phyloP scores from a whole-genome alignment of 2,329 filamentous ascomycete genomes.

The Scedosporium boydii region DNA sequence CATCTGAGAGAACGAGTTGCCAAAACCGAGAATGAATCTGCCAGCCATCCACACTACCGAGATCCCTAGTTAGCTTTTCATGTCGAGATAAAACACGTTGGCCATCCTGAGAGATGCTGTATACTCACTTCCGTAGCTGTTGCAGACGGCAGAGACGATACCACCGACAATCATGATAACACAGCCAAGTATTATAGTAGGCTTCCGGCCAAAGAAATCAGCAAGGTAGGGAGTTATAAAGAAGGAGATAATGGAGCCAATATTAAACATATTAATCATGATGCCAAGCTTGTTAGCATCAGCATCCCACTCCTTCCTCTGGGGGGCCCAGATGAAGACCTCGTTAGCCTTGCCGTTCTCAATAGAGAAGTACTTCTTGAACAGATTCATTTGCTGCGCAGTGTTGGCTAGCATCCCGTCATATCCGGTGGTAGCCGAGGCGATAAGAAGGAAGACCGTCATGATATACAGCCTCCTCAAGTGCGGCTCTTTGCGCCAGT shows the following conservation, averaged over 20 bases:
- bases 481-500: conserved; percentile 47
- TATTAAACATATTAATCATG: conserved; percentile 42
- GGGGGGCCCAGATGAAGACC: conserved; percentile 5
- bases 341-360: conserved; percentile 14
- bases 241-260: conserved; percentile 37
- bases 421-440: conserved; percentile 52
- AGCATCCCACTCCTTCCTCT: background rate
- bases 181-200: conserved; percentile 33
- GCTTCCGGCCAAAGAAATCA: conserved; percentile 31
- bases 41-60: conserved; percentile 29
- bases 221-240: conserved; percentile 36
- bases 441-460: conserved; percentile 44
- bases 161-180: conserved; percentile 36
- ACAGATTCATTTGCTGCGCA: conserved; percentile 45
- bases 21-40: conserved; percentile 44
- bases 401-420: conserved; percentile 53
- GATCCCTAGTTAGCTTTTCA: background rate
- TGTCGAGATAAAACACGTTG: background rate
- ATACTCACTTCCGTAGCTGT: conserved; percentile 30
- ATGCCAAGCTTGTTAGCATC: conserved; percentile 35
- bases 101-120: background rate
- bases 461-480: conserved; percentile 46
- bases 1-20: conserved; percentile 55
- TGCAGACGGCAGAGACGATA: conserved; percentile 30
- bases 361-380: conserved; percentile 40